These are phyloP conservation scores for Pelargonium fulgidum DNA, from an alignment of 441 rosid species.

Conservation along the genomic window DNA sequence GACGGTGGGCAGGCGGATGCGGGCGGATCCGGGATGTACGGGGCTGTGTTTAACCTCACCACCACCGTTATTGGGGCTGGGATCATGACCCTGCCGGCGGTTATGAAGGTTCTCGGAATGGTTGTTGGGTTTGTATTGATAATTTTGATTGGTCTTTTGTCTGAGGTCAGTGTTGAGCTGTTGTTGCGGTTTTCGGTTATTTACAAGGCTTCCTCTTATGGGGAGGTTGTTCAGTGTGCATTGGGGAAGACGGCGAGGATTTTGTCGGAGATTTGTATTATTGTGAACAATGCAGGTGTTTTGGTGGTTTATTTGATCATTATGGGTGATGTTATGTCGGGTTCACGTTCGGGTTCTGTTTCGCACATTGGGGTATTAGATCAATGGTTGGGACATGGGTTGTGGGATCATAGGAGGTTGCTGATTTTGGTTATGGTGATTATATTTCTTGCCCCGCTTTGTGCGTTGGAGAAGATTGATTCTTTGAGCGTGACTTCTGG, in stretches of 20 bases:
- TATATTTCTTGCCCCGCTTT: conserved; percentile 79
- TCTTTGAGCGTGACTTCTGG: conserved; percentile 78
- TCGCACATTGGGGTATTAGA: conserved; percentile 85
- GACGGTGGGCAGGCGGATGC: conserved; percentile 16
- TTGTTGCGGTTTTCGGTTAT: conserved; percentile 60
- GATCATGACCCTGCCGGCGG: conserved; percentile 95
- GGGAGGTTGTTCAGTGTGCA: conserved; percentile 75
- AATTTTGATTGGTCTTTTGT: conserved; percentile 60
- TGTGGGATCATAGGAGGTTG: conserved; percentile 86
- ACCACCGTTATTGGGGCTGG: conserved; percentile 93
- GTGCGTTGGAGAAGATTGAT: conserved; percentile 69
- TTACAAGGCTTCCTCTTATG: conserved; percentile 70
- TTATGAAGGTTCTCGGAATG: conserved; percentile 91
- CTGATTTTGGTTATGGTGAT: conserved; percentile 54
- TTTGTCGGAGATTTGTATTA: conserved; percentile 78
- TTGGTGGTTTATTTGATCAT: conserved; percentile 86
- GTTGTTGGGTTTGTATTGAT: conserved; percentile 59
- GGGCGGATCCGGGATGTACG: conserved; percentile 54
- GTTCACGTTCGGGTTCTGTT: conserved; percentile 38
- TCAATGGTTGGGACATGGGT: conserved; percentile 89
- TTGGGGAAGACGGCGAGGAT: conserved; percentile 74
- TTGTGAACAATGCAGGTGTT: conserved; percentile 84
- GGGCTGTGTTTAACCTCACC: conserved; percentile 88
- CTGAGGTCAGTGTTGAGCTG: conserved; percentile 87
- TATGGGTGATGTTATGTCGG: conserved; percentile 86